Base-by-base conservation (phyloP, 208 protist genomes). In the Lotmaria passim region DNA sequence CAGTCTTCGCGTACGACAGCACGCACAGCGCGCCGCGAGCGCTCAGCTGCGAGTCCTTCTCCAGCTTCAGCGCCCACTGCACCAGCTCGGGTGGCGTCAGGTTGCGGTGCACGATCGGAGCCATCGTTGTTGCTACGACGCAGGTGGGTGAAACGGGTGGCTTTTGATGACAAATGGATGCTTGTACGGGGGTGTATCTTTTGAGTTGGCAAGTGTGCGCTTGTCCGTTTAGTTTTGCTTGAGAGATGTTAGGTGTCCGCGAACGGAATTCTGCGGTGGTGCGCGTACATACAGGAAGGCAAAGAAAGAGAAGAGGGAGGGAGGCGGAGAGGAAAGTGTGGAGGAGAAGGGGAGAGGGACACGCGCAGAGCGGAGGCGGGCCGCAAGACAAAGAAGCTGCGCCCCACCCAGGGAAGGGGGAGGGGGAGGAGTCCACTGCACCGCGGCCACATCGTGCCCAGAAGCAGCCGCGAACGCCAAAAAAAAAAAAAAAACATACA, bases 1-100 rank as follows among this genome's bases (percentile, higher is more conserved):
- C 98, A 19, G 87, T 98, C 79, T 98, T 98, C 33, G 75, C 82
- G 65, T 97, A 97, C 30, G 92, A 97, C 51, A 73, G 66, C 41
- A 87, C 88, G 51, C 78, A 69, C 4, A 98, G 73, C 17, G 96
- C 95, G 57, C 96, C 96, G n/a, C 89, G 87, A 12, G 73, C 74
- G 47, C 82, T 93, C 60, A 98, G 87, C 57, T 70, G 57, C 21
- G 78, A 80, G 72, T 91, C 85, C 78, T 79, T 87, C 75, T 91
- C 82, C 38, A 87, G 65, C 77, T 89, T 88, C 51, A 91, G 59
- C 17, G 82, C 82, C 80, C 79, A 86, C 74, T 89, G 47, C 58
- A 86, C 75, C 36, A 86, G 74, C 66, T 82, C 70, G 39, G 81
- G 69, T 12, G 56, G 15, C n/a, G 58, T 75, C 12, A 89, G 81